Conservation (phyloP, 805 yeast species). For the Ogataea nonfermentans region DNA sequence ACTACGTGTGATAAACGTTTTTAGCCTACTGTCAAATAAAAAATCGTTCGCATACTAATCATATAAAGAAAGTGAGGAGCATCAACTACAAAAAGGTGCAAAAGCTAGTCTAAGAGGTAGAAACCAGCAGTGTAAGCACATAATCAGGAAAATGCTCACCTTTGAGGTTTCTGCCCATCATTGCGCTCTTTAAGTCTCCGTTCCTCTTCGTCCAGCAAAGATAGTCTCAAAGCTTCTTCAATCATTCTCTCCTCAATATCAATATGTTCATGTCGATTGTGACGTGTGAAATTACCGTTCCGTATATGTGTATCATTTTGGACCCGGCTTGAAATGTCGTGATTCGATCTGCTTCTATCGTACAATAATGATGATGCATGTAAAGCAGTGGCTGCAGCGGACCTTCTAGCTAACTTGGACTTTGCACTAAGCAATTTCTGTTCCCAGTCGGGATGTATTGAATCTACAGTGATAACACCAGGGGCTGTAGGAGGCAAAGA, state of each 20-base stretch:
- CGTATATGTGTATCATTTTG: slow-evolving; percentile 12
- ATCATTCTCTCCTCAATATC: slow-evolving; percentile 75
- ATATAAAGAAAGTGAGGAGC: too few species aligned
- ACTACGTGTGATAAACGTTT: too few species aligned
- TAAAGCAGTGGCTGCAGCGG: slow-evolving; percentile 92
- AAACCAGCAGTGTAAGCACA: too few species aligned
- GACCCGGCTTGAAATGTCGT: not conserved
- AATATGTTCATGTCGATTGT: slow-evolving; percentile 33
- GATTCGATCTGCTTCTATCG: slow-evolving; percentile 18
- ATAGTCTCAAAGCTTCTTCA: slow-evolving; percentile 76
- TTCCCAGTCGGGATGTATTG: slow-evolving; percentile 93
- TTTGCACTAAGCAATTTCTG: slow-evolving; percentile 67
- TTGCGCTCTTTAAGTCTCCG: slow-evolving; percentile 36
- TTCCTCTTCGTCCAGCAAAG: slow-evolving; percentile 68
- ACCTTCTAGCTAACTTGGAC: slow-evolving; percentile 72
- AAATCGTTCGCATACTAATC: too few species aligned
- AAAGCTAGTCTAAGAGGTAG: too few species aligned
- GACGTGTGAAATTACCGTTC: slow-evolving; percentile 45
- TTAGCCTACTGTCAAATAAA: too few species aligned
- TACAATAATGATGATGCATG: slow-evolving; percentile 81
- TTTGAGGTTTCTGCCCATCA: slow-evolving; percentile 1
- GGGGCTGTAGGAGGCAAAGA: slow-evolving; percentile 68
- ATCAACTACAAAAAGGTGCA: too few species aligned
- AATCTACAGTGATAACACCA: slow-evolving; percentile 74
- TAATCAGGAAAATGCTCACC: not conserved